Conservation (phyloP, 139 green algal genomes). For the Chlamydomonas incerta region DNA sequence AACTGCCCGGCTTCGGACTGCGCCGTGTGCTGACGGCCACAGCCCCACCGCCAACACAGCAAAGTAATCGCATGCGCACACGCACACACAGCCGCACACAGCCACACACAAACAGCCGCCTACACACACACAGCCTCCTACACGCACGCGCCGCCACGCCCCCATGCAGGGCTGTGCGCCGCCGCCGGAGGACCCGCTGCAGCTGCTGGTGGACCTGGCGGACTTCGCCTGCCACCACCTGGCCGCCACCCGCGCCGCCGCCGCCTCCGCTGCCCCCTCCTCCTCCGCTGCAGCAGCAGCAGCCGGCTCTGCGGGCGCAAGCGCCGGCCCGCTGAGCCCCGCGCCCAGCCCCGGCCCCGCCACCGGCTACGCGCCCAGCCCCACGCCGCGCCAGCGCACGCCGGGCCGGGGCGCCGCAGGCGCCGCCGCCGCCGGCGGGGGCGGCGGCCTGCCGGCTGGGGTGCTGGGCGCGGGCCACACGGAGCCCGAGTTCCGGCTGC, state of each 20-base stretch:
- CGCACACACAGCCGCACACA: too few species aligned
- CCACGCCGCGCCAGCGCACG: constrained; percentile 16
- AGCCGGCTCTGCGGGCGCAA: not conserved
- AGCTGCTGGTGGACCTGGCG: not conserved
- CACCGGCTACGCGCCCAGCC: not conserved
- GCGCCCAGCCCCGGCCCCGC: not conserved
- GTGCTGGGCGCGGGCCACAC: not conserved
- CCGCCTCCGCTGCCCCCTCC: not conserved
- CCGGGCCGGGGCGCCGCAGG: not conserved
- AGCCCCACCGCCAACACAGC: too few species aligned
- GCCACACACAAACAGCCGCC: too few species aligned
- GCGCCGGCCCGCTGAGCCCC: not conserved
- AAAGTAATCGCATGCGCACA: too few species aligned
- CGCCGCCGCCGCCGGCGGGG: not conserved
- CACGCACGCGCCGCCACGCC: too few species aligned
- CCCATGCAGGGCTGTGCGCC: too few species aligned
- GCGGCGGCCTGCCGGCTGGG: not conserved
- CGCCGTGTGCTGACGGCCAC: too few species aligned
- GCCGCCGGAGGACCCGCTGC: too few species aligned
- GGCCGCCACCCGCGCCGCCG: not conserved
- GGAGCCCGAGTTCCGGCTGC: constrained; percentile 13
- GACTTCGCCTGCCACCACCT: not conserved
- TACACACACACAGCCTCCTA: too few species aligned
- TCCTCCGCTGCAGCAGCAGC: not conserved
- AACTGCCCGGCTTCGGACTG: too few species aligned